These are phyloP conservation scores for Bonia amplexicaulis DNA, from an alignment of 176 grass and related monocot genomes.

Conservation along the genomic window DNA sequence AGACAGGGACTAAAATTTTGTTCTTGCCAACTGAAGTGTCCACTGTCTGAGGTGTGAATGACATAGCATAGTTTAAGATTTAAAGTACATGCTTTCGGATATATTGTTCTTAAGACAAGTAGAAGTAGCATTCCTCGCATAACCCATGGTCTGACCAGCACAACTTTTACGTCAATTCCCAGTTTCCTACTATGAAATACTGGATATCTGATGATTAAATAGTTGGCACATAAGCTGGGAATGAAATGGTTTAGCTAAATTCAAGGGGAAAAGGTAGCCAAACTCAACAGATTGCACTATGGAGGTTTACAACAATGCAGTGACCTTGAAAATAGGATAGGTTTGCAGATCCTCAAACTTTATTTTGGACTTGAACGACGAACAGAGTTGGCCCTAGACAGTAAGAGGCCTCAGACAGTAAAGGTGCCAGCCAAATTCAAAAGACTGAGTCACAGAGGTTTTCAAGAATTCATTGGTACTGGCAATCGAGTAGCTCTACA, in stretches of 20 bases:
- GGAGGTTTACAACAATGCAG: background rate
- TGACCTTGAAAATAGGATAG: background rate
- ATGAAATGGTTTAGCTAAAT: background rate
- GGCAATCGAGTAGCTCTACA: background rate
- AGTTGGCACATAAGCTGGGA: background rate
- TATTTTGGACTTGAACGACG: background rate
- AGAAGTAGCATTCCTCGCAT: background rate
- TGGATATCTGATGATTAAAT: background rate
- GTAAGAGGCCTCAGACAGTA: background rate
- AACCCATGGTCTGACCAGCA: background rate
- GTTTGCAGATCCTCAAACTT: background rate
- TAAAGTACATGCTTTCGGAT: background rate
- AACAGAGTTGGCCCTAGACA: background rate
- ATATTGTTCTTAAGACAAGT: background rate
- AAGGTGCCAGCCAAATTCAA: background rate
- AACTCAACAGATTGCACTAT: background rate
- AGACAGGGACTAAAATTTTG: background rate
- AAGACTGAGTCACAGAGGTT: background rate
- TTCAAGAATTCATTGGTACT: background rate
- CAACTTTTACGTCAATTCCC: conserved; percentile 1
- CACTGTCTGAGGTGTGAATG: background rate
- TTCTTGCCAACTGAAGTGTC: conserved; percentile 1
- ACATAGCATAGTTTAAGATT: background rate
- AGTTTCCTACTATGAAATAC: background rate
- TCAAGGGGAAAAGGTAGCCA: background rate